Evolutionary conservation across 2,329 filamentous ascomycete species (phyloP).

Genomic region (Alternaria longipes): DNA sequence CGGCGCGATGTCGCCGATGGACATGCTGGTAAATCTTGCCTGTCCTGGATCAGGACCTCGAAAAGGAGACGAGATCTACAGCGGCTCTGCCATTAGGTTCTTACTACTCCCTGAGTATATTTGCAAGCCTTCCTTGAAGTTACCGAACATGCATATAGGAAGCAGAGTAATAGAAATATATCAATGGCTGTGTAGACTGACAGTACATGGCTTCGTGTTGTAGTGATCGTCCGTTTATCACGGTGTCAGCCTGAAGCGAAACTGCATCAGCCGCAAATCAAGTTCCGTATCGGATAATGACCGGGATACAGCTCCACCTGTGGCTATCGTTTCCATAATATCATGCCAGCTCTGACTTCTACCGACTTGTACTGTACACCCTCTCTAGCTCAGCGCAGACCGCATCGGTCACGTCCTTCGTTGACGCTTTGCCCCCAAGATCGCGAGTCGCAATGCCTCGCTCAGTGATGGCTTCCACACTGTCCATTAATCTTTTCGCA

Average conservation of each 20-base stretch:
- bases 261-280: neutral
- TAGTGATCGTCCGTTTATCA: neutral
- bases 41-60: neutral
- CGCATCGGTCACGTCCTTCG: slow-evolving; percentile 55
- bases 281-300: neutral
- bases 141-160: neutral
- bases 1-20: slow-evolving; percentile 10
- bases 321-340: neutral
- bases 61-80: neutral
- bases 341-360: neutral
- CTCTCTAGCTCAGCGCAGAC: slow-evolving; percentile 52
- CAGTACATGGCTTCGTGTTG: neutral
- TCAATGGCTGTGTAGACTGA: neutral
- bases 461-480: slow-evolving; percentile 64
- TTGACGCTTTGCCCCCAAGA: slow-evolving; percentile 59
- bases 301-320: neutral
- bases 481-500: slow-evolving; percentile 59
- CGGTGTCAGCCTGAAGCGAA: neutral
- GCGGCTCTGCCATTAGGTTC: slow-evolving; percentile 1
- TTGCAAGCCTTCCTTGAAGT: neutral
- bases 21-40: neutral
- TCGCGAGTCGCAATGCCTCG: slow-evolving; percentile 63
- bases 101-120: neutral
- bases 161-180: too few species aligned
- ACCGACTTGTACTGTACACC: slow-evolving; percentile 12